Base-by-base conservation (phyloP, 208 protist species). In the Leishmania major region DNA sequence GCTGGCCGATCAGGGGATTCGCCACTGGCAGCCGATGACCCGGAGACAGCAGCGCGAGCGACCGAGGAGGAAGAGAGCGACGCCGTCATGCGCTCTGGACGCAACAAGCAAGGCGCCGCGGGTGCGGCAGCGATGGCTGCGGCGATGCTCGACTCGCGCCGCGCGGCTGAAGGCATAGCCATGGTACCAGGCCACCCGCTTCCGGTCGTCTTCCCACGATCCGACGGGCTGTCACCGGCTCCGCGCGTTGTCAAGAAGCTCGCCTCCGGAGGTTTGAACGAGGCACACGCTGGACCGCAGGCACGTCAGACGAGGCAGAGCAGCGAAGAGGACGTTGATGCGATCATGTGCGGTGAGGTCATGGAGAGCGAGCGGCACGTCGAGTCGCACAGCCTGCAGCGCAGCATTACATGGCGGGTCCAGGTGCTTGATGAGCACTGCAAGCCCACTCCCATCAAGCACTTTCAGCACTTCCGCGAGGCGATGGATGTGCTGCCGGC, bases 391-490 rank as follows among this genome's bases (percentile, higher is more conserved):
- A 88, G 82, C 72, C 74, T 93, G 49, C 81, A 89, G 40, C 85
- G 84, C 64, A 84, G 80, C 75, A 84, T 84, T 28, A 79, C 78
- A 8, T 83, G 83, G 78, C 83, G 89, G 25, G 89, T 90, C 51
- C 89, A 84, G 76, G 87, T 95, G 60, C 70, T 93, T 37, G 91
- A 96, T 81, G 93, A 92, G 87, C 82, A 90, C 62, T 43, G 75
- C 37, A 82, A 83, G 77, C 66, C 85, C 8, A 78, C 69, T 13
- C 53, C 53, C 40, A 87, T 92, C 35, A 86, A 77, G 62, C 74
- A 79, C 43, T 92, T 91, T 49, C 82, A 82, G 51, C 83, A 85
- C 53, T 97, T 97, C 75, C 78, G 70, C 25, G 84, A 93, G 60
- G 64, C 93, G 31, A 37, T 77, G 8, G 77, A 88, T 59, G 81